phyloP scores from a whole-genome alignment of 1,284 basidiomycete species.

The Uromyces viciae-fabae region DNA sequence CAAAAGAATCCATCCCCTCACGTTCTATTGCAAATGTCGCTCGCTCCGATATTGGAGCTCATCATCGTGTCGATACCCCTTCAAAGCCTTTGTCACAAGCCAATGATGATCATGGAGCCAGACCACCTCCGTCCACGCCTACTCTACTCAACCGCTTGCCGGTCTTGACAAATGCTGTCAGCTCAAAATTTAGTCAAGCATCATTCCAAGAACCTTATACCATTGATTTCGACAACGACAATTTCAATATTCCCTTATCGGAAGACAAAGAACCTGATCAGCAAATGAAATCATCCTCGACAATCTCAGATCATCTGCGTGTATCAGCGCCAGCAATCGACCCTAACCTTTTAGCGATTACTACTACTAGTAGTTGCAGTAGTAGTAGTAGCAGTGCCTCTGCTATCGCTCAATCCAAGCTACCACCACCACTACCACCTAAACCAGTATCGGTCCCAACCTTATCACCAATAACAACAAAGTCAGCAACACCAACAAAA shows the following conservation, averaged over 20 bases:
- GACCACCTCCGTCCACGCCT: slow-evolving; percentile 4
- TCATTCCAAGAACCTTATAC: neutral
- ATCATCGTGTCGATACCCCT: neutral
- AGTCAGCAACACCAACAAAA: neutral
- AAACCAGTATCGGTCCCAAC: neutral
- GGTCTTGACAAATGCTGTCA: neutral
- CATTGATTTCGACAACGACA: neutral
- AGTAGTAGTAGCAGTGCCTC: neutral
- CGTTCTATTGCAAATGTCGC: neutral
- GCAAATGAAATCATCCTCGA: neutral
- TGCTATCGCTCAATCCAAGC: neutral
- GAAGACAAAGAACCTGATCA: neutral
- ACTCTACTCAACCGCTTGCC: neutral
- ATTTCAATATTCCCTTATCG: neutral
- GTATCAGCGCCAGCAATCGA: neutral
- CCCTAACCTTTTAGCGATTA: slow-evolving; percentile 3
- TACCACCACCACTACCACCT: neutral
- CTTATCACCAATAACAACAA: neutral
- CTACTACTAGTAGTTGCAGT: neutral
- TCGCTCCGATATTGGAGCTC: slow-evolving; percentile 2
- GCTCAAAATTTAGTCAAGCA: neutral
- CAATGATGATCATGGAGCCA: neutral
- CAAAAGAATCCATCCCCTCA: neutral
- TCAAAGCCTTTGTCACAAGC: neutral
- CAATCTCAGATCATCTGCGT: neutral